A percentile compares a stretch with the other conserved stretches of the same genome.
phyloP scores from a whole-genome alignment of 2,329 filamentous ascomycete species.

The Dactylella cylindrospora region DNA sequence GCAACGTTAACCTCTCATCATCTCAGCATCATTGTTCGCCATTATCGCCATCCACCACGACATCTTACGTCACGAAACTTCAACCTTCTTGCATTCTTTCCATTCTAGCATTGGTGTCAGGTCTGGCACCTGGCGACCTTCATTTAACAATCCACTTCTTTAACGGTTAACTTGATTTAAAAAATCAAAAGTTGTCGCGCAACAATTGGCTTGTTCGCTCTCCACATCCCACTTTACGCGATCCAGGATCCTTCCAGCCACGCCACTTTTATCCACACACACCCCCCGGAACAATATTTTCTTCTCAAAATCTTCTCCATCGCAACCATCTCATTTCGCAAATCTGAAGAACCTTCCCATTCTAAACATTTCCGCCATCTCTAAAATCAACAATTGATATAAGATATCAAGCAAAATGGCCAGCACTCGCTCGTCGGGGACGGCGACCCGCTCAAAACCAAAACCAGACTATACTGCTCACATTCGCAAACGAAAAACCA shows the following conservation, averaged over 20 bases:
- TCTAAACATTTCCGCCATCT: background rate
- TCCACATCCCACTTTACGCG: background rate
- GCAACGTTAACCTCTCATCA: background rate
- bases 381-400: conserved; percentile 1
- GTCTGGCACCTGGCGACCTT: background rate
- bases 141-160: background rate
- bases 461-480: conserved; percentile 35
- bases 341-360: background rate
- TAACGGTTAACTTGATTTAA: conserved; percentile 3
- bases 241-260: background rate
- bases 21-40: background rate
- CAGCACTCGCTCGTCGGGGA: conserved; percentile 16
- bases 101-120: background rate
- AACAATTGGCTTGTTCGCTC: too few relatives aligned
- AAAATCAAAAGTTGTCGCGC: too few relatives aligned
- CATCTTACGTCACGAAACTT: too few relatives aligned
- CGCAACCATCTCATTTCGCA: background rate
- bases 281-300: too few relatives aligned
- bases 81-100: too few relatives aligned
- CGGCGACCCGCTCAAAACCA: conserved; percentile 17
- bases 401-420: conserved; percentile 12
- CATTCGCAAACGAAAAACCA: conserved; percentile 40
- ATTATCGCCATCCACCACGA: too few relatives aligned
- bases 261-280: background rate
- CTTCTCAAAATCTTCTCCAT: background rate